A percentile compares a stretch with the other conserved stretches of the same genome.
Conservation (phyloP, 306 rosid species). For the Glycine soja region DNA sequence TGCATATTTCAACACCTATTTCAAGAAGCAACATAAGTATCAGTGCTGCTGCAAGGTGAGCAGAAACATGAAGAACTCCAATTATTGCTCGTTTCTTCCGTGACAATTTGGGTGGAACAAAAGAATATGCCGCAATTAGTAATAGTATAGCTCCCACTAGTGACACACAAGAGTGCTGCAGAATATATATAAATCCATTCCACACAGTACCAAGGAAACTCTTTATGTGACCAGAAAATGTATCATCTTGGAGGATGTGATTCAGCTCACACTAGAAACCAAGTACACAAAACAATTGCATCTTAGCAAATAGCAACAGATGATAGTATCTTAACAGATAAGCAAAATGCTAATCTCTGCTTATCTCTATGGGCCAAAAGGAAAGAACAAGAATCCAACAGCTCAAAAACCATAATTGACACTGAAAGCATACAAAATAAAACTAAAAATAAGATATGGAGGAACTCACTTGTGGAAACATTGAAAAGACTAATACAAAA, state of each 20-base stretch:
- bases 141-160: conserved; percentile 75
- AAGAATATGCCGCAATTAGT: conserved; percentile 72
- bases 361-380: conserved; percentile 37
- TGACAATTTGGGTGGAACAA: conserved; percentile 89
- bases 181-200: conserved; percentile 78
- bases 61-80: conserved; percentile 91
- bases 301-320: conserved; percentile 45
- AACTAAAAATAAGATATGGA: conserved; percentile 28
- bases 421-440: not conserved
- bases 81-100: conserved; percentile 78
- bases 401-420: conserved; percentile 17
- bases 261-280: conserved; percentile 81
- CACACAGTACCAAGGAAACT: conserved; percentile 86
- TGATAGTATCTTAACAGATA: conserved; percentile 13
- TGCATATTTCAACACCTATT: conserved; percentile 86
- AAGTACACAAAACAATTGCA: conserved; percentile 45
- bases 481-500: conserved; percentile 82
- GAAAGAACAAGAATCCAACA: conserved; percentile 22
- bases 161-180: conserved; percentile 76
- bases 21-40: conserved; percentile 95
- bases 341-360: conserved; percentile 21
- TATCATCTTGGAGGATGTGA: conserved; percentile 86
- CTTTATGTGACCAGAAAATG: conserved; percentile 79
- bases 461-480: conserved; percentile 93
- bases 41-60: conserved; percentile 87